Percentiles rank a stretch among this genome's conserved stretches.
Evolutionary conservation across 345 rosid species (phyloP).

Genomic region (Eutrema japonicum): DNA sequence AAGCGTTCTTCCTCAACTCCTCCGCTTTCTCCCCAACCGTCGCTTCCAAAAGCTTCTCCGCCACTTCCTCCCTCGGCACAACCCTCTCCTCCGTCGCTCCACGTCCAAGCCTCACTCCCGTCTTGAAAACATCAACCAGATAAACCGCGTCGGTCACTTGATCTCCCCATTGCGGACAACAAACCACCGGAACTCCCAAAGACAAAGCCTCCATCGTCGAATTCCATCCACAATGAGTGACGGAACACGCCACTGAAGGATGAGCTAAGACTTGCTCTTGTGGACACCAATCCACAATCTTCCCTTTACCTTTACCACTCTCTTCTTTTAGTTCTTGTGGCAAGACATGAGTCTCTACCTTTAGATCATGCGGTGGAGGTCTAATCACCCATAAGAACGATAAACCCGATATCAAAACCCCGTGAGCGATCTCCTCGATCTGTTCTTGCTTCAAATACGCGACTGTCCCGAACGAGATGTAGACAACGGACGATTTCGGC

Average conservation of each 20-base stretch:
- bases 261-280: constrained; percentile 44
- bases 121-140: constrained; percentile 62
- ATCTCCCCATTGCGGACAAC: constrained; percentile 87
- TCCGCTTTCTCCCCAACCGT: constrained; percentile 57
- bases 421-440: constrained; percentile 48
- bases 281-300: constrained; percentile 45
- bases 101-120: constrained; percentile 65
- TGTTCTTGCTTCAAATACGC: constrained; percentile 42
- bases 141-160: constrained; percentile 74
- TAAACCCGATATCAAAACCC: constrained; percentile 30
- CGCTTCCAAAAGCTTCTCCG: constrained; percentile 63
- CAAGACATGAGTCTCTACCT: constrained; percentile 14
- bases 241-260: constrained; percentile 42
- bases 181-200: constrained; percentile 66
- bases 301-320: constrained; percentile 25
- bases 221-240: constrained; percentile 47
- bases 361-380: neutral
- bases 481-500: constrained; percentile 46
- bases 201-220: constrained; percentile 70
- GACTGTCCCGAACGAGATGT: constrained; percentile 58
- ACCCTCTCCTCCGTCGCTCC: constrained; percentile 62
- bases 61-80: constrained; percentile 61
- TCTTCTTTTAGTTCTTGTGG: constrained; percentile 35
- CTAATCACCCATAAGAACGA: constrained; percentile 46
- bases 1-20: constrained; percentile 57